Evolutionary conservation across 2,329 filamentous ascomycete species (phyloP).

Genomic region (Lachnellula cervina): DNA sequence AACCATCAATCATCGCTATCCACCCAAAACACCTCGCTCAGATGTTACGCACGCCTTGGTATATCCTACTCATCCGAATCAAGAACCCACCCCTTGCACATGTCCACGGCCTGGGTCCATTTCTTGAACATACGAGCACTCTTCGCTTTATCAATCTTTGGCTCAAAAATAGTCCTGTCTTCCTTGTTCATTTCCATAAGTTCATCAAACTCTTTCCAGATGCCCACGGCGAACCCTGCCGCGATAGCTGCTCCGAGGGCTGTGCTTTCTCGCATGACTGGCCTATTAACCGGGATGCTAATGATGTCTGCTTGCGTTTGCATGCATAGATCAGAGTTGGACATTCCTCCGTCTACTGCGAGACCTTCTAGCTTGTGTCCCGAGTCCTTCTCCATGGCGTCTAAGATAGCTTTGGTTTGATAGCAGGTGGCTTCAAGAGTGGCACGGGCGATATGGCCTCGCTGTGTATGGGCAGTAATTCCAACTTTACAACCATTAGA

Average conservation of each 20-base stretch:
- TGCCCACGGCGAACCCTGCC: slow-evolving; percentile 68
- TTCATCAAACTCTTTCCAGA: slow-evolving; percentile 72
- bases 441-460: slow-evolving; percentile 66
- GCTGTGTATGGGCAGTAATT: slow-evolving; percentile 64
- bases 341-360: slow-evolving; percentile 69
- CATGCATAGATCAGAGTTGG: slow-evolving; percentile 68
- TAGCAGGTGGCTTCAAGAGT: slow-evolving; percentile 70
- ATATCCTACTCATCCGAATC: not conserved
- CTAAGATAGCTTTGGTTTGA: slow-evolving; percentile 68
- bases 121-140: slow-evolving; percentile 60
- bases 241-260: slow-evolving; percentile 77
- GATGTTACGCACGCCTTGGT: not conserved
- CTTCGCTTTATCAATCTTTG: slow-evolving; percentile 55
- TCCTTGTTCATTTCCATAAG: slow-evolving; percentile 66
- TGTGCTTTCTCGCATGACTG: slow-evolving; percentile 79
- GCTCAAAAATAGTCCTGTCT: slow-evolving; percentile 64
- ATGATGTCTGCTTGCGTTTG: slow-evolving; percentile 78
- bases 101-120: slow-evolving; percentile 74
- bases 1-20: not conserved
- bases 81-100: slow-evolving; percentile 67
- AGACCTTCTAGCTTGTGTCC: slow-evolving; percentile 59
- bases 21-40: not conserved
- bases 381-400: slow-evolving; percentile 68
- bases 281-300: slow-evolving; percentile 71
- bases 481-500: slow-evolving; percentile 42